Evolutionary conservation across 192 early-diverging fungal genomes (phyloP).

Genomic region (Coemansia erecta): DNA sequence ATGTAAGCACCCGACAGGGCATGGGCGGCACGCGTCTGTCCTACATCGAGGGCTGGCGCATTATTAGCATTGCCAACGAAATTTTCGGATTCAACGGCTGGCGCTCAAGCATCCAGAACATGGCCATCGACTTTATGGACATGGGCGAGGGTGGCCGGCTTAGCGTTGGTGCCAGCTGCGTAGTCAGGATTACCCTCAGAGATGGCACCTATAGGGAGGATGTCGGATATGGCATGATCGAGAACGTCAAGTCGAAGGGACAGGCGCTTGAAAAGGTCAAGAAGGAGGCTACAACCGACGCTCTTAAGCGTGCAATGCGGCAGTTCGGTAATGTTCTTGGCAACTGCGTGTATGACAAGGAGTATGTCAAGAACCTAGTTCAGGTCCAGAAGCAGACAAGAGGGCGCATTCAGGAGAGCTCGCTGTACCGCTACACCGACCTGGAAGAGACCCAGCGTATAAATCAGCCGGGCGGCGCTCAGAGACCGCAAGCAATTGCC

Average conservation of each 20-base stretch:
- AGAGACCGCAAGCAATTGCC: not conserved
- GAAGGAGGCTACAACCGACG: constrained; percentile 92
- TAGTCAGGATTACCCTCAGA: constrained; percentile 78
- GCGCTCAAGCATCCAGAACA: constrained; percentile 69
- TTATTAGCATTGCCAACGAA: constrained; percentile 85
- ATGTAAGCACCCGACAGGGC: constrained; percentile 61
- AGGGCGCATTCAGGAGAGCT: constrained; percentile 19
- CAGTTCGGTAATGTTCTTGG: constrained; percentile 85
- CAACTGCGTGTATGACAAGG: constrained; percentile 85
- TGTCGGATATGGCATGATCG: constrained; percentile 80
- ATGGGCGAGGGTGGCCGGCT: constrained; percentile 54
- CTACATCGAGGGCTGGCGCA: constrained; percentile 83
- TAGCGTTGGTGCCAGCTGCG: constrained; percentile 69
- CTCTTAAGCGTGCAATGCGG: constrained; percentile 79
- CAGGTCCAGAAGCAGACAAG: constrained; percentile 43
- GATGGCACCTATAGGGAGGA: constrained; percentile 91
- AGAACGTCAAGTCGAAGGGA: constrained; percentile 73
- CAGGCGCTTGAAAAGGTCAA: constrained; percentile 85
- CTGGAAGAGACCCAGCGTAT: constrained; percentile 7
- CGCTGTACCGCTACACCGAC: constrained; percentile 35
- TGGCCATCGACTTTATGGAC: constrained; percentile 73
- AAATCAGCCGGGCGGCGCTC: not conserved
- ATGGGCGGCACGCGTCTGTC: constrained; percentile 66
- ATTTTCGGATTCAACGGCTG: constrained; percentile 96
- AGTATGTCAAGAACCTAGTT: constrained; percentile 51